Evolutionary conservation across 257 asterid species (phyloP).

Genomic region (Striga asiatica): DNA sequence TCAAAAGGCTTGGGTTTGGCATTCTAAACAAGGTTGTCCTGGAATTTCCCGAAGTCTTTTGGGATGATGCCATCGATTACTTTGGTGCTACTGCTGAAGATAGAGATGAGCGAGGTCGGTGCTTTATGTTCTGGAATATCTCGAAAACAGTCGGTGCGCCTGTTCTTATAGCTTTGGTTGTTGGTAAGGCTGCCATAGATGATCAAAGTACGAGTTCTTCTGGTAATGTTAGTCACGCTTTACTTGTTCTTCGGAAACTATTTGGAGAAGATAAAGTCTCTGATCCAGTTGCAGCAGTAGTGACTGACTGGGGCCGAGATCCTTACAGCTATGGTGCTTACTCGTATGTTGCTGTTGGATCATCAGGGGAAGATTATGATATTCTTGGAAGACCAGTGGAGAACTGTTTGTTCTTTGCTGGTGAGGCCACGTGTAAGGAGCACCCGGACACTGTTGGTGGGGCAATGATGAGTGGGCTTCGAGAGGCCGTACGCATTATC

Average conservation of each 20-base stretch:
- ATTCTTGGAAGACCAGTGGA: slow-evolving; percentile 85
- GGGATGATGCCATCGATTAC: slow-evolving; percentile 92
- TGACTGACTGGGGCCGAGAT: slow-evolving; percentile 97
- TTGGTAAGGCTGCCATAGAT: slow-evolving; percentile 92
- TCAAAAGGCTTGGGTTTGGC: slow-evolving; percentile 89
- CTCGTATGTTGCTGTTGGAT: slow-evolving; percentile 97
- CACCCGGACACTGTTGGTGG: slow-evolving; percentile 99
- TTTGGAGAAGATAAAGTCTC: slow-evolving; percentile 83
- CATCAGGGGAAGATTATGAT: slow-evolving; percentile 98
- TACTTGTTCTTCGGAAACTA: slow-evolving; percentile 76
- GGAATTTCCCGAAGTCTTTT: slow-evolving; percentile 90
- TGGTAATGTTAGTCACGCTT: slow-evolving; percentile 75
- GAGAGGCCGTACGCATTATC: slow-evolving; percentile 89
- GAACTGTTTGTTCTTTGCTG: slow-evolving; percentile 90
- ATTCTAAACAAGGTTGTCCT: slow-evolving; percentile 88
- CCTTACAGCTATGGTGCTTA: slow-evolving; percentile 96
- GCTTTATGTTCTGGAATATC: slow-evolving; percentile 99
- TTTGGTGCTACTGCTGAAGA: slow-evolving; percentile 96
- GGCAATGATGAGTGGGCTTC: slow-evolving; percentile 97
- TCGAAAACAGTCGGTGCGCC: slow-evolving; percentile 98
- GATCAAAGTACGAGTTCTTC: slow-evolving; percentile 58
- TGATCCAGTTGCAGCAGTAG: slow-evolving; percentile 90
- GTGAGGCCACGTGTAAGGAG: slow-evolving; percentile 99
- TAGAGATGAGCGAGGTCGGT: slow-evolving; percentile 72
- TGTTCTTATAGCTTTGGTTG: slow-evolving; percentile 90